Evolutionary conservation across 768 basidiomycete genomes (phyloP), one percentile per base, ranked within the genome.

Genomic region (Sutorius australiensis): DNA sequence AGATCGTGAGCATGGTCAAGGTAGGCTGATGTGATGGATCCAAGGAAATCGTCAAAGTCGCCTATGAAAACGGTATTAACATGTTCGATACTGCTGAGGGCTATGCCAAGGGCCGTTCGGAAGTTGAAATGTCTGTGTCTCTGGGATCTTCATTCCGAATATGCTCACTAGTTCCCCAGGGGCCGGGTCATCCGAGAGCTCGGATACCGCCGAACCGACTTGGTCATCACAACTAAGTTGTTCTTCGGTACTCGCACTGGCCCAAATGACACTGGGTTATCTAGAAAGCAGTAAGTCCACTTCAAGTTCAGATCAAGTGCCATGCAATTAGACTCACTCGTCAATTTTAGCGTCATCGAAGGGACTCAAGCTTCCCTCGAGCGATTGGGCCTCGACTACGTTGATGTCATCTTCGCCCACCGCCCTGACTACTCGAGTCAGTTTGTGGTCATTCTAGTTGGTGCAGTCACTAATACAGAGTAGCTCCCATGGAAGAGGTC

Each of bases 131-230:
- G 79, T 77, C 31, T 19, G 55, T 34, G 21, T 28, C 8, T 30
- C 17, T 5, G 28, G 13, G 5, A 5, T 19, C 5, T 21, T 13
- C 12, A 16, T 6, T 39, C 6, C 34, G 28, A 21, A 28, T 32
- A 28, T 21, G 19, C 51, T 48, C 17, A 56, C 17, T 9, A 9
- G 7, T 30, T 32, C 13, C 33, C 8, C 46, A 75, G 73, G 60
- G 82, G 83, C 30, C 74, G 78, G 14, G 83, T 78, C 30, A 73
- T 83, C 66, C 75, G 73, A 65, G 80, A 82, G 58, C 74, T 80
- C 28, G 77, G 77, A 6, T 75, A 76, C 63, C 73, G 75, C 40
- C 72, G 80, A 32, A 63, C 67, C 21, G 80, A 83, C 51, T 48
- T 81, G 57, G 64, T 84, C 61, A 70, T 84, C 57, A 74, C 79